A percentile compares a stretch with the other conserved stretches of the same genome.
Evolutionary conservation across 1,284 basidiomycete species (phyloP).

Genomic region (Anthracocystis walkeri): DNA sequence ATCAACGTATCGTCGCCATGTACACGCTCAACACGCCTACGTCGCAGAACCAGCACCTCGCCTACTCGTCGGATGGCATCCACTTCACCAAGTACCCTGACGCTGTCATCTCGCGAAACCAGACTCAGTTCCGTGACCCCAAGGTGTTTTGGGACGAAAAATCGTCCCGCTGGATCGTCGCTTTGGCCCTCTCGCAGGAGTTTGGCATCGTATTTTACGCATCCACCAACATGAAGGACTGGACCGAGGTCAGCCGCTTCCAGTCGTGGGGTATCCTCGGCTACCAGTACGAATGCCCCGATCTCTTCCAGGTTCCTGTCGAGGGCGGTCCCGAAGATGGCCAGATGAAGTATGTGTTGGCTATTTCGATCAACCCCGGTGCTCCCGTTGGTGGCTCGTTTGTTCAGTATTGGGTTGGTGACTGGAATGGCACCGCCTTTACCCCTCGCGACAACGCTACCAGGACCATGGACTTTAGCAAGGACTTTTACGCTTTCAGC

Average conservation of each 20-base stretch:
- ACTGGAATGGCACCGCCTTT: conserved; percentile 70
- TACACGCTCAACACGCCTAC: conserved; percentile 71
- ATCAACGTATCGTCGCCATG: conserved; percentile 70
- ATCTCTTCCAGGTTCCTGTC: conserved; percentile 68
- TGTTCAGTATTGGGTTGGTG: conserved; percentile 70
- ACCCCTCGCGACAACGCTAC: conserved; percentile 67
- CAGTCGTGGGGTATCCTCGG: conserved; percentile 64
- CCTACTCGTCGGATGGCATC: conserved; percentile 71
- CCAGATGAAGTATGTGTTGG: conserved; percentile 54
- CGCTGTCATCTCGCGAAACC: conserved; percentile 64
- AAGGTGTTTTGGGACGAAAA: conserved; percentile 70
- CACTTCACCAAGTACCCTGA: conserved; percentile 70
- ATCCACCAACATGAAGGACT: conserved; percentile 69
- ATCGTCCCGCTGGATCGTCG: conserved; percentile 70
- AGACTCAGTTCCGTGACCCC: conserved; percentile 71
- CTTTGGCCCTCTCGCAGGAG: conserved; percentile 69
- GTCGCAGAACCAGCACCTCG: conserved; percentile 69
- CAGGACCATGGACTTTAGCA: conserved; percentile 69
- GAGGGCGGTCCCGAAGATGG: conserved; percentile 61
- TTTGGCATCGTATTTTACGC: conserved; percentile 70
- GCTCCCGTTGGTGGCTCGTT: conserved; percentile 68
- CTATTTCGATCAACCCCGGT: conserved; percentile 63
- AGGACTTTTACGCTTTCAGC: conserved; percentile 71
- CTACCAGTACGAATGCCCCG: conserved; percentile 70
- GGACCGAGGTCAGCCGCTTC: conserved; percentile 70